Evolutionary conservation across 352 stramenopile genomes (phyloP), one percentile per base, ranked within the genome.

Genomic region (Phytophthora pistaciae): DNA sequence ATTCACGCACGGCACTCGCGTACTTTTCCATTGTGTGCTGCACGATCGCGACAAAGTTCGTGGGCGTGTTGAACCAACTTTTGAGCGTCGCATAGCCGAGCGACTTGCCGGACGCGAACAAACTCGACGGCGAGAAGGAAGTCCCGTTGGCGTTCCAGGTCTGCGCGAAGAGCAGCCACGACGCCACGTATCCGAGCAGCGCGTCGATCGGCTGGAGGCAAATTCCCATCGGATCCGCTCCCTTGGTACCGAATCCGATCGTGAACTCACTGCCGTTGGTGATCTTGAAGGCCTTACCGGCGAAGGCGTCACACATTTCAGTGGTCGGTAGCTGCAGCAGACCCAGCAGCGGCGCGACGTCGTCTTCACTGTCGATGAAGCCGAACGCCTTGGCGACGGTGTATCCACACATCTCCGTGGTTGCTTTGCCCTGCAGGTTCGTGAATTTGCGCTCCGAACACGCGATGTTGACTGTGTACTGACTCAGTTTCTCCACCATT

Each of bases 371-470:
- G 25, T 66, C 13, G 11, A 62, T 44, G 3, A 62, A 62, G 33
- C 31, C 53, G n/a, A 88, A 73, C 14, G 75, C 74, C 2, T 62
- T 49, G 23, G 65, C 7, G 25, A 84, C 48, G 18, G 77, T 79
- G 27, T 57, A 57, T 6, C 68, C 72, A 29, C 82, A 90, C 9
- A 72, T 62, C 58, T 90, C 58, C 3, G 75, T 76, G 1, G 63
- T 59, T 2, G 23, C 25, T 13, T 48, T 59, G 27, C 66, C 74
- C 5, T 49, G 23, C 29, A 74, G 48, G 50, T 71, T 73, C 9
- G 55, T 74, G 66, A 67, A 82, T 0, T 60, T 83, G 63, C 83
- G 82, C 25, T 78, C 36, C 4, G 72, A 72, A 56, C 82, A 90
- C 14, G 64, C 14, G 38, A 72, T 56, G 42, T 82, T 75, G 1